A percentile compares a stretch with the other conserved stretches of the same genome.
Evolutionary conservation across 164 flowering plant genomes (phyloP).

Genomic region (Sextonia rubra): DNA sequence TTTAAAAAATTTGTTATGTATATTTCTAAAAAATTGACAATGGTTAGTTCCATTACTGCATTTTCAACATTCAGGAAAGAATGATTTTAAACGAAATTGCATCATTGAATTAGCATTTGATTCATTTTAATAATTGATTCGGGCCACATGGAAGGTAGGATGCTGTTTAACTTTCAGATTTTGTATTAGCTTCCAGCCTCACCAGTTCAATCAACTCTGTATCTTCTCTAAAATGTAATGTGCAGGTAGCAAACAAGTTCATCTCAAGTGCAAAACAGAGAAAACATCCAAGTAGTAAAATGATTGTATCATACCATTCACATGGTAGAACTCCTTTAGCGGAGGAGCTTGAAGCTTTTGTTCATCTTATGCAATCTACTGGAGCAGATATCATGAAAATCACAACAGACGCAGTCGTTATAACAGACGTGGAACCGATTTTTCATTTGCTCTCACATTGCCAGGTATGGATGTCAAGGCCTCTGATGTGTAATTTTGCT

Average conservation of each 20-base stretch:
- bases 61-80: no score
- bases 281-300: slow-evolving; percentile 18
- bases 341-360: slow-evolving; percentile 41
- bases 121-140: no score
- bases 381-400: slow-evolving; percentile 56
- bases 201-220: not conserved
- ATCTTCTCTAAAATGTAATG: not conserved
- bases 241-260: slow-evolving; percentile 43
- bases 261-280: slow-evolving; percentile 7
- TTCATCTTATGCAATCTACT: slow-evolving; percentile 38
- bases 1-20: no score
- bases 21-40: no score
- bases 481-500: not conserved
- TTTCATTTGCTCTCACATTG: slow-evolving; percentile 43
- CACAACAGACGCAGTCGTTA: slow-evolving; percentile 29
- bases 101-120: no score
- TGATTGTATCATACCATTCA: slow-evolving; percentile 35
- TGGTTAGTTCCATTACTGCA: no score
- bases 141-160: no score
- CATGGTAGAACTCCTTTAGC: slow-evolving; percentile 23
- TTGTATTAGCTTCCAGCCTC: no score
- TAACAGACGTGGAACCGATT: slow-evolving; percentile 39
- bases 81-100: no score
- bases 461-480: slow-evolving; percentile 29
- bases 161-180: no score